Conservation (phyloP, 176 grass and related monocot species). For the Elaeis guineensis region DNA sequence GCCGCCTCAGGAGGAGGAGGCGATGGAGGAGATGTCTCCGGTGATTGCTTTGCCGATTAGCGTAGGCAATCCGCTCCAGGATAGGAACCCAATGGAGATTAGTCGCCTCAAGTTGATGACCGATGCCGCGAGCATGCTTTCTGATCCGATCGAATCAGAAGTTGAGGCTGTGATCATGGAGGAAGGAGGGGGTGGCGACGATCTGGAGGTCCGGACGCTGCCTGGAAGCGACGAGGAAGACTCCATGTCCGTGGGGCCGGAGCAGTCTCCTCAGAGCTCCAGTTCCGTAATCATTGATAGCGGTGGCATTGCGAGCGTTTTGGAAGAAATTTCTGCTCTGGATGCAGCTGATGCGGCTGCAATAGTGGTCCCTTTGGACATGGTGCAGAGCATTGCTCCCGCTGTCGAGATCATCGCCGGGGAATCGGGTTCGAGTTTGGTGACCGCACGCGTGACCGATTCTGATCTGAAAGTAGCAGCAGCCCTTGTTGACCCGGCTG, state of each 20-base stretch:
- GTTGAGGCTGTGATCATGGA: not conserved
- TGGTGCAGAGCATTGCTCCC: not conserved
- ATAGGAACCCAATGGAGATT: not conserved
- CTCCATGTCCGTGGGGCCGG: not conserved
- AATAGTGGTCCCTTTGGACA: not conserved
- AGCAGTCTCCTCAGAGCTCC: not conserved
- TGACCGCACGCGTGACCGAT: not conserved
- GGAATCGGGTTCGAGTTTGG: not conserved
- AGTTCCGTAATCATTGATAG: not conserved
- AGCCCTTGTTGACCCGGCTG: not conserved
- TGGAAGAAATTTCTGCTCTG: not conserved
- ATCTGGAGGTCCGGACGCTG: slow-evolving; percentile 5
- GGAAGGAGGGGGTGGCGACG: slow-evolving; percentile 1
- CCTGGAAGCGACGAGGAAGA: slow-evolving; percentile 12
- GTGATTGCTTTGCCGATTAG: not conserved
- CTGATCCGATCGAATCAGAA: not conserved
- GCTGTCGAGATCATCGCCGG: not conserved
- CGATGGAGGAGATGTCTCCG: not conserved
- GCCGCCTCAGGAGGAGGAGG: no score
- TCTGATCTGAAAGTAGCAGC: not conserved
- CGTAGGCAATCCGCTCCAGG: not conserved
- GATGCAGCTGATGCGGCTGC: not conserved
- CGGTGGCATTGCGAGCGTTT: not conserved
- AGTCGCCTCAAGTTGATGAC: not conserved
- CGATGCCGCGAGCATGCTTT: not conserved